These are phyloP conservation scores for Raffaelea albimanens DNA, from an alignment of 2,329 filamentous ascomycete genomes.

Conservation along the genomic window DNA sequence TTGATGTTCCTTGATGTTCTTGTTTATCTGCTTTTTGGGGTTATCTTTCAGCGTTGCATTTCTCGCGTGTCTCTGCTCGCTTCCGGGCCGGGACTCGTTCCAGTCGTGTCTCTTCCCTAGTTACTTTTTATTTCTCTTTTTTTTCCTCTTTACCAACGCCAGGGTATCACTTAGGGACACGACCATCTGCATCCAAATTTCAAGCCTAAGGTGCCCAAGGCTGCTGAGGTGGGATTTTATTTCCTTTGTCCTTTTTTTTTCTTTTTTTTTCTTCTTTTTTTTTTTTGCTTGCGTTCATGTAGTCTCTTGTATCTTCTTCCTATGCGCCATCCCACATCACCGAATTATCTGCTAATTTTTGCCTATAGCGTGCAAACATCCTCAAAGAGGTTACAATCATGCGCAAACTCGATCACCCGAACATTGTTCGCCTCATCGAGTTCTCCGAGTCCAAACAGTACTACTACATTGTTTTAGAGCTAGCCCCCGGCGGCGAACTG, in stretches of 20 bases:
- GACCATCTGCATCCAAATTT: slow-evolving; percentile 93
- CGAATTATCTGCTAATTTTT: slow-evolving; percentile 10
- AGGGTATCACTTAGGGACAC: slow-evolving; percentile 58
- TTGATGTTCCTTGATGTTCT: slow-evolving; percentile 4
- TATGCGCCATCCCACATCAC: no score
- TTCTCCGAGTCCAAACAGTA: slow-evolving; percentile 92
- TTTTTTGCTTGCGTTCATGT: slow-evolving; percentile 16
- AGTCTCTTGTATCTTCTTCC: slow-evolving; percentile 7
- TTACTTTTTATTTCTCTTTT: neutral
- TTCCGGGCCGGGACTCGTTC: neutral
- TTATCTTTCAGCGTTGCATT: no score
- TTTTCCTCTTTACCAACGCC: slow-evolving; percentile 35
- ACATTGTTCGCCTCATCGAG: slow-evolving; percentile 87
- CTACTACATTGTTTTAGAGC: slow-evolving; percentile 93
- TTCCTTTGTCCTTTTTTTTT: slow-evolving; percentile 19
- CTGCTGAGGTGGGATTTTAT: slow-evolving; percentile 83
- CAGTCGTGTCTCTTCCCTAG: neutral
- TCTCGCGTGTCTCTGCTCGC: neutral
- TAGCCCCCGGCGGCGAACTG: slow-evolving; percentile 89
- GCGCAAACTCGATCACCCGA: slow-evolving; percentile 91
- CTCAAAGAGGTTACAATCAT: slow-evolving; percentile 98
- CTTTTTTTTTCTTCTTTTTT: slow-evolving; percentile 16
- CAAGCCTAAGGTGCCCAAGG: slow-evolving; percentile 79
- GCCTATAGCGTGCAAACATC: slow-evolving; percentile 78
- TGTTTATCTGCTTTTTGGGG: slow-evolving; percentile 13